Evolutionary conservation across 2,329 filamentous ascomycete genomes (phyloP), one percentile per base, ranked within the genome.

Genomic region (Colletotrichum horii): DNA sequence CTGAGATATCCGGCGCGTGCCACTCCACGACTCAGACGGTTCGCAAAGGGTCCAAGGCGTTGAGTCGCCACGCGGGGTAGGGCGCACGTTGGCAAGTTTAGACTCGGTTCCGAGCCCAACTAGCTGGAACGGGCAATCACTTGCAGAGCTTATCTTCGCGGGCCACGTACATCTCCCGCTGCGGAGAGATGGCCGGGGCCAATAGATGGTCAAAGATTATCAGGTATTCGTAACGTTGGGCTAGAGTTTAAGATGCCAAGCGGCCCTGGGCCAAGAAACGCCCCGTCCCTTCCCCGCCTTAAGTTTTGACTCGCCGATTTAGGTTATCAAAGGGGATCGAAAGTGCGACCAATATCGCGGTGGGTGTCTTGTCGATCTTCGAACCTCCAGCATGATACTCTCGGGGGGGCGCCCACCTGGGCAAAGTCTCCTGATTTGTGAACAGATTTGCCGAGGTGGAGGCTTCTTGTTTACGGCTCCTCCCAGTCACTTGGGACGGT

Each of bases 81-180:
- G 11, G 14, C 22, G 22, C 22, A 15, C 2, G 60, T 64, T 4
- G 43, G 68, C 62, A 67, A 58, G 8, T 72, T 75, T 71, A 64
- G 62, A 67, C 62, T 71, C 32, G 14, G 43, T 2, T n/a, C 4
- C 26, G 38, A 48, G 32, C 43, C 60, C 34, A n/a, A 26, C 70
- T 62, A 38, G 58, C 74, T 69, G 32, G 19, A 65, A 58, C 22
- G 11, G 43, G 48, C 15, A 60, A 34, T 4, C n/a, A 24, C 16
- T 14, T 19, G 64, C 56, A 28, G 6, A 48, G 8, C 28, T 34
- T 48, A 69, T 66, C 22, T 30, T 32, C 15, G 58, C 56, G 70
- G 65, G 70, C 56, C 64, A 64, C 74, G 74, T 69, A 74, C 56
- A 69, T 76, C 74, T 76, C 74, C 70, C 64, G 65, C 34, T 48